These are phyloP conservation scores for Paracamarosporium sp. DNA, from an alignment of 2,329 filamentous ascomycete species.

Conservation along the genomic window DNA sequence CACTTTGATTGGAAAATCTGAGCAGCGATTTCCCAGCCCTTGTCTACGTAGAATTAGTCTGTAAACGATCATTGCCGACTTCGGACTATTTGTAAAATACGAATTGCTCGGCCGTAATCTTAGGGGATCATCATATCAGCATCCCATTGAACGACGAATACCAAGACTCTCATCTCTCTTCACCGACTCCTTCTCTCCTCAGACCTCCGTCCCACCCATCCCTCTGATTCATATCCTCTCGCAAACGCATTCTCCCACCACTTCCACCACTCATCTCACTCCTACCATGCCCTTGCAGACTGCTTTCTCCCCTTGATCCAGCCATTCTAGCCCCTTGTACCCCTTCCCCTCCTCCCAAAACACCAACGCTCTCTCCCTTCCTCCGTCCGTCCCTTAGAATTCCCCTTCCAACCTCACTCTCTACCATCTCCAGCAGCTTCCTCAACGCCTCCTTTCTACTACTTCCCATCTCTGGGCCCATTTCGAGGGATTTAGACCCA, in stretches of 20 bases:
- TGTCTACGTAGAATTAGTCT: no score
- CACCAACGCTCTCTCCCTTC: constrained; percentile 9
- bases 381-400: constrained; percentile 10
- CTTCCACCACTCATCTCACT: not conserved
- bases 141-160: no score
- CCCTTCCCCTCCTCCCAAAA: constrained; percentile 11
- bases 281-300: not conserved
- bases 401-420: constrained; percentile 14
- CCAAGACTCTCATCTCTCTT: no score
- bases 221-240: not conserved
- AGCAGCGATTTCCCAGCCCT: no score
- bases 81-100: no score
- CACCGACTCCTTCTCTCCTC: no score
- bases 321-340: not conserved
- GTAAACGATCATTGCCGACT: no score
- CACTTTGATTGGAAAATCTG: no score
- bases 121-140: no score
- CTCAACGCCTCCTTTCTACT: constrained; percentile 19
- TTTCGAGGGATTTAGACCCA: constrained; percentile 17
- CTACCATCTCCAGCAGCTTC: constrained; percentile 18
- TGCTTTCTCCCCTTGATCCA: not conserved
- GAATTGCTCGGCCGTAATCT: no score
- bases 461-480: constrained; percentile 21
- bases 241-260: not conserved
- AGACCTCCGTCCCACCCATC: not conserved